Evolutionary conservation across 225 moss, liverwort and hornwort species (phyloP).

Genomic region (Polytrichum commune): DNA sequence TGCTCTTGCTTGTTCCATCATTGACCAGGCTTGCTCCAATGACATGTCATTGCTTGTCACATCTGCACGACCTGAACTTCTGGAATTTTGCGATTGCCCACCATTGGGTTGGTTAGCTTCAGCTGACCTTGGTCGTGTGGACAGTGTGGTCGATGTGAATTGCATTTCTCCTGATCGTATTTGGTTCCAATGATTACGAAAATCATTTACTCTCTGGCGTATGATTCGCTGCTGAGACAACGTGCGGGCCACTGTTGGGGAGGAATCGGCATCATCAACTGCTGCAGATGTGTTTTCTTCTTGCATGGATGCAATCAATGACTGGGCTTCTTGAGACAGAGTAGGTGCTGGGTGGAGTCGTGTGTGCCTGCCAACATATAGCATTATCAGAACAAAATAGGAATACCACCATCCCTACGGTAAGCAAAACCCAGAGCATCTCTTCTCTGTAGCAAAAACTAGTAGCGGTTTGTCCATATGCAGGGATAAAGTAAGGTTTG

Average conservation of each 20-base stretch:
- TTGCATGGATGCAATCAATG: conserved; percentile 17
- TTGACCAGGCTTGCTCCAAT: conserved; percentile 62
- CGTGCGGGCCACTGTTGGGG: conserved; percentile 72
- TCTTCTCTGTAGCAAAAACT: too few relatives aligned
- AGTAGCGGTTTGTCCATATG: too few relatives aligned
- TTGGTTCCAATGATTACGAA: conserved; percentile 80
- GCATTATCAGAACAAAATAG: conserved; percentile 13
- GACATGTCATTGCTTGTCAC: conserved; percentile 42
- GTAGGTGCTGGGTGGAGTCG: conserved; percentile 51
- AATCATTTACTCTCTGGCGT: conserved; percentile 65
- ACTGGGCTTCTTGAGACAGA: conserved; percentile 36
- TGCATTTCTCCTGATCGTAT: conserved; percentile 69
- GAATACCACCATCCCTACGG: background rate
- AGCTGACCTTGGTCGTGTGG: conserved; percentile 39
- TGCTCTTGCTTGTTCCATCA: conserved; percentile 72
- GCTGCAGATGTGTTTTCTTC: conserved; percentile 44
- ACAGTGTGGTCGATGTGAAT: conserved; percentile 39
- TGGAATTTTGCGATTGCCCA: conserved; percentile 26
- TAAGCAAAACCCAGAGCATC: too few relatives aligned
- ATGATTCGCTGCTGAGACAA: conserved; percentile 77
- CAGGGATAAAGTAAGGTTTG: too few relatives aligned
- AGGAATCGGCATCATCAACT: conserved; percentile 38
- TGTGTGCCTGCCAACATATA: conserved; percentile 40
- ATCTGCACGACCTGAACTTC: conserved; percentile 25
- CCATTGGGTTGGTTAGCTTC: conserved; percentile 22